Conservation (phyloP, 495 filamentous ascomycete genomes). For the Aspergillus cristatus region DNA sequence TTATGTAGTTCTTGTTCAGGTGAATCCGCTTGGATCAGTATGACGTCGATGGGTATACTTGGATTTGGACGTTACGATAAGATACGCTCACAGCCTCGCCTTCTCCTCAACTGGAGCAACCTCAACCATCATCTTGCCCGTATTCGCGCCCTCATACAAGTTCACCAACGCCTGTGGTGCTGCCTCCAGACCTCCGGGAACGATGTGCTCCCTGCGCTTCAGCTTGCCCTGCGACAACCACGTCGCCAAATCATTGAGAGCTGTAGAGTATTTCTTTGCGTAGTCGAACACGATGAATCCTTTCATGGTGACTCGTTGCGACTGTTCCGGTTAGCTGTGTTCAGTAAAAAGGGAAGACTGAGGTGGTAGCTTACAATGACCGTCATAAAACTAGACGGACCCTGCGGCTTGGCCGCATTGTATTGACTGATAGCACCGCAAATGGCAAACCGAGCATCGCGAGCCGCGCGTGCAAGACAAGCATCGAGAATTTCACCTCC, state of each 20-base stretch:
- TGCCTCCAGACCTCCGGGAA: constrained; percentile 40
- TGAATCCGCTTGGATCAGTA: constrained; percentile 6
- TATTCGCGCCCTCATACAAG: constrained; percentile 43
- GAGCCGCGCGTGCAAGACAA: constrained; percentile 36
- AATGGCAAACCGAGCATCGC: constrained; percentile 41
- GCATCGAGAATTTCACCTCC: constrained; percentile 49
- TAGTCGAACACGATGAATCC: constrained; percentile 51
- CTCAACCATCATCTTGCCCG: constrained; percentile 45
- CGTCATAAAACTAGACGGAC: constrained; percentile 38
- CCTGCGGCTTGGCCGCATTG: constrained; percentile 36
- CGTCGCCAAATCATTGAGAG: constrained; percentile 35
- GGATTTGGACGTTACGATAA: neutral
- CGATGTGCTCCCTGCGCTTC: constrained; percentile 46
- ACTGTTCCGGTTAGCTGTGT: constrained; percentile 21
- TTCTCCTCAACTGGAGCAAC: constrained; percentile 21
- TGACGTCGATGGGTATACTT: constrained; percentile 6
- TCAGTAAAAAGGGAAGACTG: neutral
- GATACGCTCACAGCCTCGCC: constrained; percentile 16
- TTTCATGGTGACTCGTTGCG: constrained; percentile 44
- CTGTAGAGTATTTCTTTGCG: constrained; percentile 32
- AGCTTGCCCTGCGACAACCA: constrained; percentile 48
- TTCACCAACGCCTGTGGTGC: constrained; percentile 40
- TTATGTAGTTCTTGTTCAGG: too few relatives aligned
- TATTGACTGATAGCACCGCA: constrained; percentile 49
- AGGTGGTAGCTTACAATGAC: constrained; percentile 38